phyloP scores from a whole-genome alignment of 2,329 filamentous ascomycete species.

The Sarocladium brachiariae region DNA sequence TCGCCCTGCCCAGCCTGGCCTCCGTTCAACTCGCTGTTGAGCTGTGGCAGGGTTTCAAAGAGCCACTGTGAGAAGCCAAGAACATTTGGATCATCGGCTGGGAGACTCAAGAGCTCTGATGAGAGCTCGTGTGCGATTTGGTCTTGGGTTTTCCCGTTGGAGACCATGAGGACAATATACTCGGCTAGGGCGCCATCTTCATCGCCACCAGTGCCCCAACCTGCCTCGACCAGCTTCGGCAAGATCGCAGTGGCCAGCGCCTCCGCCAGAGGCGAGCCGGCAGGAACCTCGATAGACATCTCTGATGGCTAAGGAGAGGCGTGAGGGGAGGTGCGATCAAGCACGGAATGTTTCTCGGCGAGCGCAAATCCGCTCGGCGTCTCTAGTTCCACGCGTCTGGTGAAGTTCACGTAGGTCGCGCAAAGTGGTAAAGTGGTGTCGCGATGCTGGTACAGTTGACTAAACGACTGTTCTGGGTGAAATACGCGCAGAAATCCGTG shows the following conservation, averaged over 20 bases:
- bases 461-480: background rate
- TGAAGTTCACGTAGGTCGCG: background rate
- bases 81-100: constrained; percentile 75
- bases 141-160: constrained; percentile 87
- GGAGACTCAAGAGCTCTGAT: constrained; percentile 75
- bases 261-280: constrained; percentile 77
- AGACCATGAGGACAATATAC: constrained; percentile 96
- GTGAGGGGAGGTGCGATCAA: background rate
- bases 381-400: constrained; percentile 2
- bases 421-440: background rate
- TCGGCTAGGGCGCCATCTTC: constrained; percentile 85
- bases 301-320: constrained; percentile 19
- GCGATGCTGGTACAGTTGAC: background rate
- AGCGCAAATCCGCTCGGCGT: constrained; percentile 2
- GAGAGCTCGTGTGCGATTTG: constrained; percentile 85
- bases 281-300: constrained; percentile 73
- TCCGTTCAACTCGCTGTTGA: constrained; percentile 59
- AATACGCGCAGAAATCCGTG: background rate
- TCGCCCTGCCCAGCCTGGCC: constrained; percentile 28
- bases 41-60: constrained; percentile 72
- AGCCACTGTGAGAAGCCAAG: constrained; percentile 85
- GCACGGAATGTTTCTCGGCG: constrained; percentile 3
- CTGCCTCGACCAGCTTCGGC: constrained; percentile 85
- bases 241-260: constrained; percentile 78
- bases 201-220: constrained; percentile 75